These are phyloP conservation scores for Jaminaea rosea DNA, from an alignment of 1,284 basidiomycete genomes.

Conservation along the genomic window DNA sequence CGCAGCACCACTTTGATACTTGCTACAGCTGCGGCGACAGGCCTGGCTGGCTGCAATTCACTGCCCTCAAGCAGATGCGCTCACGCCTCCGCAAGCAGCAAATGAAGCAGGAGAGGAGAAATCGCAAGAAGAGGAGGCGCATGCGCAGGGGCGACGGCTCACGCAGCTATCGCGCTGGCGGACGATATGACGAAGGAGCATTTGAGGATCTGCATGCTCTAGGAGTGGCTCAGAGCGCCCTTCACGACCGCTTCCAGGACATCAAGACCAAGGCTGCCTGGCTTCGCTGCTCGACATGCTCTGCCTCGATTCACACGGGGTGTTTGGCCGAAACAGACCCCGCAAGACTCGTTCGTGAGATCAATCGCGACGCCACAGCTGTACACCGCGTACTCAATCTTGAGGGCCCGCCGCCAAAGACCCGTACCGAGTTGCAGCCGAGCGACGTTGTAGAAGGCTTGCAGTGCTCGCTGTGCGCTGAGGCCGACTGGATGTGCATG, in stretches of 20 bases:
- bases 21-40: slow-evolving; percentile 18
- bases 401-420: slow-evolving; percentile 5
- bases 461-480: slow-evolving; percentile 19
- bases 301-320: slow-evolving; percentile 25
- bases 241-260: slow-evolving; percentile 17
- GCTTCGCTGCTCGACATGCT: slow-evolving; percentile 24
- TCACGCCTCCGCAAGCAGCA: slow-evolving; percentile 13
- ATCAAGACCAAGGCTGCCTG: slow-evolving; percentile 25
- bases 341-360: slow-evolving; percentile 10
- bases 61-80: slow-evolving; percentile 9
- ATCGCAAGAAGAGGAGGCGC: not conserved
- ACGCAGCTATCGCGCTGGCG: slow-evolving; percentile 14
- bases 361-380: slow-evolving; percentile 12
- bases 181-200: slow-evolving; percentile 9
- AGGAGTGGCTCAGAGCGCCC: slow-evolving; percentile 10
- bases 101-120: slow-evolving; percentile 1
- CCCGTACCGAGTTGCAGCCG: slow-evolving; percentile 10
- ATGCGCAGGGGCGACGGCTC: no score
- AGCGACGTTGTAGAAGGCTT: slow-evolving; percentile 14
- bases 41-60: slow-evolving; percentile 12
- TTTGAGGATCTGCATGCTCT: slow-evolving; percentile 14
- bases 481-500: slow-evolving; percentile 15
- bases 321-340: slow-evolving; percentile 16
- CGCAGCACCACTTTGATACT: slow-evolving; percentile 13
- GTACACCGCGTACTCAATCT: slow-evolving; percentile 13